Percentiles rank a stretch among this genome's conserved stretches.
Evolutionary conservation across 768 basidiomycete genomes (phyloP).

Genomic region (Epithele typhae): DNA sequence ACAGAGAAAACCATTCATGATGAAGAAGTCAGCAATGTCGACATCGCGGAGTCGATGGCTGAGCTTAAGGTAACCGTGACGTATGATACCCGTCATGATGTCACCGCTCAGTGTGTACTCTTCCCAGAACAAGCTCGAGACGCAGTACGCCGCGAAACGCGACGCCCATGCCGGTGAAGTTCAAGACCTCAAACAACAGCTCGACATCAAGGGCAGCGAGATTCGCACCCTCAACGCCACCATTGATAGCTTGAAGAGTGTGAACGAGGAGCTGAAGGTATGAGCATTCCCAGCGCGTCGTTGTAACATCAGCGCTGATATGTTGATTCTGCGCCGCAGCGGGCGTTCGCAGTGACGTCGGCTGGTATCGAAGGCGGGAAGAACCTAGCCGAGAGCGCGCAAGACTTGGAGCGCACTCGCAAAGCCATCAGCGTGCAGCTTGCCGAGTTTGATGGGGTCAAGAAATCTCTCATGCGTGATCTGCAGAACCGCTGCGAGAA

Average conservation of each 20-base stretch:
- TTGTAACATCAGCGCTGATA: conserved; percentile 11
- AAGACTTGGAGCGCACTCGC: conserved; percentile 93
- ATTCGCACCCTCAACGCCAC: conserved; percentile 78
- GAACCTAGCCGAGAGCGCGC: conserved; percentile 93
- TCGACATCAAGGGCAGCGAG: conserved; percentile 81
- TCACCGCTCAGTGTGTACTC: conserved; percentile 14
- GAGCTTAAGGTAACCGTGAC: conserved; percentile 74
- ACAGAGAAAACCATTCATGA: conserved; percentile 90
- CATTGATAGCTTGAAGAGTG: conserved; percentile 89
- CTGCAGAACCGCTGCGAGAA: conserved; percentile 99
- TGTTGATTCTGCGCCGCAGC: conserved; percentile 42
- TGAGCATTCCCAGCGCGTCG: too few relatives aligned
- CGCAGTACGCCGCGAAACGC: conserved; percentile 89
- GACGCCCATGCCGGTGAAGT: conserved; percentile 86
- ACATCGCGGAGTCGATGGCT: conserved; percentile 77
- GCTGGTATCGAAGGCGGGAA: conserved; percentile 97
- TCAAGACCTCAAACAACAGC: conserved; percentile 81
- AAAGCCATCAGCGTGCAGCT: conserved; percentile 98
- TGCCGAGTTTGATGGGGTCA: conserved; percentile 97
- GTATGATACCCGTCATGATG: conserved; percentile 1
- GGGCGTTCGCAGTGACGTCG: conserved; percentile 94
- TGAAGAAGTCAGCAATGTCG: conserved; percentile 81
- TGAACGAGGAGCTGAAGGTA: conserved; percentile 98
- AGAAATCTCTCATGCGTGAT: conserved; percentile 98
- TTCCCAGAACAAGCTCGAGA: conserved; percentile 82